Evolutionary conservation across 148 eudicot species (phyloP), one percentile per base, ranked within the genome.

Genomic region (Silene conica): DNA sequence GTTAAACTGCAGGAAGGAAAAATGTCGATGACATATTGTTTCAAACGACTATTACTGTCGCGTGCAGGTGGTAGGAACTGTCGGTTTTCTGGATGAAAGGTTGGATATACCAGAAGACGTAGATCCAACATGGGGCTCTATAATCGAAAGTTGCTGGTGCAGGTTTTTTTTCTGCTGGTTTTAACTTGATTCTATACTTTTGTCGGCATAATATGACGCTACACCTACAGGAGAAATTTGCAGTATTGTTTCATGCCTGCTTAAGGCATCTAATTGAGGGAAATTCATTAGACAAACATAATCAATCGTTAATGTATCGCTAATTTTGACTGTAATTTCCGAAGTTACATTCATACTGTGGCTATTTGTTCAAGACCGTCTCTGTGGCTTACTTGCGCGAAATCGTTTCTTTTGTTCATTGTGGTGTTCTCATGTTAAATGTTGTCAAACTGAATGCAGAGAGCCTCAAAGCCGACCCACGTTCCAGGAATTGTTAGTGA

Each of bases 51-150:
- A 26, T 26, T 20, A 68, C 71, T 64, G 64, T 60, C 46, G 57
- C 58, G 31, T 81, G 54, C 87, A 93, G 98, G 98, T 93, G 34
- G 89, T 90, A 78, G 96, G 94, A 77, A 94, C 89, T 26, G 98
- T 93, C 59, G 98, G 96, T 48, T 93, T 93, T 82, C 90, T 93
- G 98, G 83, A 93, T 77, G 89, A 90, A 76, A 88, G 90, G 79
- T 74, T 93, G 63, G 98, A 93, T 64, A 83, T 90, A 67, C 98
- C 98, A 13, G 76, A 82, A 63, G 92, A 93, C 54, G 78, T 89
- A 59, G 96, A 93, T 79, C 85, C 92, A 34, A 86, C 83, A 73
- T 90, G 94, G 94, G 82, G 81, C 70, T 75, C 92, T 57, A 76
- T 93, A 21, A 89, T 90, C 25, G 89, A 89, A 76, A 87, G 90